Base-by-base conservation (phyloP, 2,329 filamentous ascomycete genomes). In the Helotiales sp. region DNA sequence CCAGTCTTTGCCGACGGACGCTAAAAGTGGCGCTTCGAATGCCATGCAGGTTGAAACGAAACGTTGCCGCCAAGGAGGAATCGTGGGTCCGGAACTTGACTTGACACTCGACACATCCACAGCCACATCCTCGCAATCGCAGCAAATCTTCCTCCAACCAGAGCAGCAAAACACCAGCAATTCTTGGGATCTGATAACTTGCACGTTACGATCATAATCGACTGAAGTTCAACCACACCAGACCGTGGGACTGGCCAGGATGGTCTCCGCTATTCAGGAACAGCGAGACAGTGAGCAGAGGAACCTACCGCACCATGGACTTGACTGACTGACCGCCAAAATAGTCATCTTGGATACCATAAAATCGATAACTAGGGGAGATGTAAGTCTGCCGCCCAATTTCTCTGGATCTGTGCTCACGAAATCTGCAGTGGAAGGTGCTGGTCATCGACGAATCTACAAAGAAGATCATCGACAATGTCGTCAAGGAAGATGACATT, bases 401-500 rank as follows among this genome's bases (percentile, higher is more conserved):
- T 34, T 20, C 40, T 45, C 43, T 45, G 49, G 64, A 22, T 45
- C 22, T 64, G 28, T 70, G 73, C 50, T 75, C 65, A 63, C 10
- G 37, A 40, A 43, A 10, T 50, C 57, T 64, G 45, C 72, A 97
- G 93, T 99, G 96, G 96, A 99, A 98, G 87, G 92, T 97, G 73
- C 83, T 99, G 73, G 90, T 99, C 62, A 84, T 97, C 75, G 96
- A 99, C 81, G 89, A 92, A 73, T 85, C 84, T 65, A 94, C 93
- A 78, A 90, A 90, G 78, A 94, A 91, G 79, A 87, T 99, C 74
- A 86, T 99, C 75, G 91, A 97, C 81, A 97, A 95, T 84, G 91
- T 93, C 55, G 88, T 95, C 78, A 95, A 93, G 76, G 92, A 97
- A 83, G 95, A 99, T 87, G 93, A 97, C 76, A 96, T 99, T 73